Base-by-base conservation (phyloP, 768 basidiomycete species). In the Russula brevipes region DNA sequence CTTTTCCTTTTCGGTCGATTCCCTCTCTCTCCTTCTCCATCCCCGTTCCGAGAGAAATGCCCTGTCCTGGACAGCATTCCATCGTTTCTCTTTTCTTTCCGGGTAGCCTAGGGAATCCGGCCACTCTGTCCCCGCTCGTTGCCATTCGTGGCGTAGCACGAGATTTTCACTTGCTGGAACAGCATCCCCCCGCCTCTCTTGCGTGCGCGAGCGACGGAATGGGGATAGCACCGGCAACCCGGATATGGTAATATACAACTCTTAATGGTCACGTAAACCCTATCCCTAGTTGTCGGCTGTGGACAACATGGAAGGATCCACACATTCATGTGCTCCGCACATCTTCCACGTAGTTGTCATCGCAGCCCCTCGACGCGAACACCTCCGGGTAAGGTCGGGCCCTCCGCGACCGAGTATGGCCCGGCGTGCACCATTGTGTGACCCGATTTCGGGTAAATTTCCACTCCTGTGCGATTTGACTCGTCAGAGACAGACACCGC, bases 111-210 rank as follows among this genome's bases (percentile, higher is more conserved):
- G 14, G 12, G 0, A 19, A 24, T n/a, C 38, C 52, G 52, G 38
- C 45, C 62, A 35, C 62, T 47, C 62, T 63, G 33, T 53, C 57
- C 17, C 62, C 62, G 62, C 62, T 42, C 52, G 33, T 59, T 64
- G 31, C 63, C 63, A 30, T 59, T 64, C 38, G 53, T 64, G 63
- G 63, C 52, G 63, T 60, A 64, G 63, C 63, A 60, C 63, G 63
- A 55, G 63, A 64, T 64, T 64, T 64, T 64, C 63, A 45, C 58
- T 42, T 55, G 35, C 38, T 10, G 17, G 55, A 46, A 47, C 49
- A 50, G 49, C 55, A 42, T 52, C 35, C 35, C 12, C 33, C 50
- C 45, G 39, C 11, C 17, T 33, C 9, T n/a, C 38, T 19, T 19
- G 47, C 55, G 24, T 24, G 24, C 24, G 24, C 24, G 24, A 24